Percentiles rank a stretch among this genome's conserved stretches.
phyloP scores from a whole-genome alignment of 352 stramenopile genomes.

The Elongisporangium anandrum region DNA sequence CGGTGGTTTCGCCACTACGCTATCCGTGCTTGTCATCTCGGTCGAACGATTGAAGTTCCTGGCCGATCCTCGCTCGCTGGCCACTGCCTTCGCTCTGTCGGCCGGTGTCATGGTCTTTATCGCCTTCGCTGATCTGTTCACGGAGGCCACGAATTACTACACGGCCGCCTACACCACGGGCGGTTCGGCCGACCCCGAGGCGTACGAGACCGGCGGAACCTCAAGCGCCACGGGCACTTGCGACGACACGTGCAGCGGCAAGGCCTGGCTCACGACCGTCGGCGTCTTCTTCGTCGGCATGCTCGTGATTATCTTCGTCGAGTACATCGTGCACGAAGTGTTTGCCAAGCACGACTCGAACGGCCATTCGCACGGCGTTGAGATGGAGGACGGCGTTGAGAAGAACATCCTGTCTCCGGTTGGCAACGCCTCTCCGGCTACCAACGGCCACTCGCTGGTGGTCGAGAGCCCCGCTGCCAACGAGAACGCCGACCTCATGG shows the following conservation, averaged over 20 bases:
- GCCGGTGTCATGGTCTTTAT: slow-evolving; percentile 76
- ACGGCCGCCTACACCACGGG: slow-evolving; percentile 36
- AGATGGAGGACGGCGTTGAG: slow-evolving; percentile 22
- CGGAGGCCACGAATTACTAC: slow-evolving; percentile 47
- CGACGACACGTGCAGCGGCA: slow-evolving; percentile 52
- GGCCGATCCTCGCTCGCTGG: slow-evolving; percentile 34
- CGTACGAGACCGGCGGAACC: slow-evolving; percentile 51
- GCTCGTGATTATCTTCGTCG: slow-evolving; percentile 50
- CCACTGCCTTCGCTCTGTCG: slow-evolving; percentile 54
- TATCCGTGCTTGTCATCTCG: slow-evolving; percentile 58
- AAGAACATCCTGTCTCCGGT: slow-evolving; percentile 16
- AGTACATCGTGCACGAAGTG: slow-evolving; percentile 48
- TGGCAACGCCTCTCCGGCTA: background rate
- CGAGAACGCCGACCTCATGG: background rate
- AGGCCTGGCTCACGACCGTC: slow-evolving; percentile 42
- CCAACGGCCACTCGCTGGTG: background rate
- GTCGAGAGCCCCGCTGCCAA: background rate
- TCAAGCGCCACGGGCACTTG: slow-evolving; percentile 35
- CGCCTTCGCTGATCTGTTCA: slow-evolving; percentile 48
- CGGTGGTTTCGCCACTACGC: slow-evolving; percentile 49
- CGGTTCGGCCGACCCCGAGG: slow-evolving; percentile 45
- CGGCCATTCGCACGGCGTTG: slow-evolving; percentile 1
- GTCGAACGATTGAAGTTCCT: slow-evolving; percentile 54
- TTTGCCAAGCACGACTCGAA: slow-evolving; percentile 17
- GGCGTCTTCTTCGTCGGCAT: slow-evolving; percentile 50